These are phyloP conservation scores for Phytophthora sansomeana DNA, from an alignment of 352 stramenopile species.

Conservation along the genomic window DNA sequence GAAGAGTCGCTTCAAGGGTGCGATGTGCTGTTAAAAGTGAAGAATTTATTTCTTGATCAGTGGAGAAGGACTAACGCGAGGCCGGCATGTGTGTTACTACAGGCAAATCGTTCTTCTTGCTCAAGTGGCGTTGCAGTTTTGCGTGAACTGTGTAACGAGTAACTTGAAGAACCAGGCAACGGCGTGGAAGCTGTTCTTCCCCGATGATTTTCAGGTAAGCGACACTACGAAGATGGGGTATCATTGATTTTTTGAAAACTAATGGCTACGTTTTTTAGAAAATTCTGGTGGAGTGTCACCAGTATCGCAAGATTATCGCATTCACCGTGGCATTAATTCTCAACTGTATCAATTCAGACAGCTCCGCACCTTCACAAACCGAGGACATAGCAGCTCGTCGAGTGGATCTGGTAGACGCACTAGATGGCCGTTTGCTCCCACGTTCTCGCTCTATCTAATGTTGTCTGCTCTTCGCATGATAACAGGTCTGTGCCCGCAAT, in stretches of 20 bases:
- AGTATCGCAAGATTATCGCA: constrained; percentile 79
- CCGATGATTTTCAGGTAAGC: constrained; percentile 70
- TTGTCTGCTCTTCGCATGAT: not conserved
- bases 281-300: constrained; percentile 83
- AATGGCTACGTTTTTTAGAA: constrained; percentile 48
- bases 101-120: constrained; percentile 58
- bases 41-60: not conserved
- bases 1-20: constrained; percentile 57
- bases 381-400: constrained; percentile 40
- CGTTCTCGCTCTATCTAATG: not conserved
- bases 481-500: constrained; percentile 68
- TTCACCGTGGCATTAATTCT: constrained; percentile 69
- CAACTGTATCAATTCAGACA: constrained; percentile 70
- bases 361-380: constrained; percentile 19
- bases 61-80: constrained; percentile 7
- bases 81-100: constrained; percentile 8
- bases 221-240: not conserved
- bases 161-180: constrained; percentile 53
- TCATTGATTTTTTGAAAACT: not conserved
- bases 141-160: constrained; percentile 68
- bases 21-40: constrained; percentile 8
- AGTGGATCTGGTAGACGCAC: constrained; percentile 56
- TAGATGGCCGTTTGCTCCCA: too few relatives aligned
- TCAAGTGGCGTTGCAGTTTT: constrained; percentile 81
- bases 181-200: constrained; percentile 74